These are phyloP conservation scores for Entoloma clypeatum DNA, from an alignment of 1,284 basidiomycete species.

Conservation along the genomic window DNA sequence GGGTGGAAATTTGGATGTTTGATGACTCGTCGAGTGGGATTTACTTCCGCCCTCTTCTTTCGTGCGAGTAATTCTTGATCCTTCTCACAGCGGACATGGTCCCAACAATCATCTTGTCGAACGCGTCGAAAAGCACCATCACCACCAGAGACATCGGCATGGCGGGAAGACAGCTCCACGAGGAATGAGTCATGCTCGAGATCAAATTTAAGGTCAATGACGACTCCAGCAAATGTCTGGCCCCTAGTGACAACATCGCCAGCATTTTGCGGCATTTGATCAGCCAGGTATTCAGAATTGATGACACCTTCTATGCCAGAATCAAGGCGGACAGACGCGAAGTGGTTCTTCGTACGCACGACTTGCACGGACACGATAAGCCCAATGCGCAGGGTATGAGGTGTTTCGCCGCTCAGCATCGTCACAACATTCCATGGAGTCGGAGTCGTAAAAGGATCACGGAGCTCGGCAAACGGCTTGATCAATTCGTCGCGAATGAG, in stretches of 20 bases:
- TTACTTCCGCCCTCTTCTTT: constrained; percentile 80
- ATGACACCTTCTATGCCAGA: constrained; percentile 91
- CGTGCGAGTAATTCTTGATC: constrained; percentile 76
- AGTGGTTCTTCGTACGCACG: constrained; percentile 50
- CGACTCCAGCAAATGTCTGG: constrained; percentile 79
- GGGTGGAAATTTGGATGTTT: constrained; percentile 99
- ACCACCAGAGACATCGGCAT: constrained; percentile 63
- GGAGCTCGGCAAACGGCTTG: constrained; percentile 78
- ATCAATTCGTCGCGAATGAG: constrained; percentile 90
- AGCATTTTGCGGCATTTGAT: constrained; percentile 40
- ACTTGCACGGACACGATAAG: constrained; percentile 84
- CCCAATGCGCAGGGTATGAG: constrained; percentile 73
- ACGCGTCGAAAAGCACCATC: constrained; percentile 65
- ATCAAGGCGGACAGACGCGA: constrained; percentile 73
- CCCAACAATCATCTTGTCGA: constrained; percentile 65
- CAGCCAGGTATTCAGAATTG: constrained; percentile 61
- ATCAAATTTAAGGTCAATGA: constrained; percentile 71
- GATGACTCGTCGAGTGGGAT: constrained; percentile 81
- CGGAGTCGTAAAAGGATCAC: constrained; percentile 67
- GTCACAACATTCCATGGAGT: constrained; percentile 82
- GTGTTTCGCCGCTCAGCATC: constrained; percentile 94
- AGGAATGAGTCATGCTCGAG: constrained; percentile 61
- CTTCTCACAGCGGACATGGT: constrained; percentile 59
- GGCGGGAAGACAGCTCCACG: constrained; percentile 77
- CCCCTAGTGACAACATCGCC: constrained; percentile 61